Evolutionary conservation across 306 rosid genomes (phyloP).

Genomic region (Casuarina equisetifolia): DNA sequence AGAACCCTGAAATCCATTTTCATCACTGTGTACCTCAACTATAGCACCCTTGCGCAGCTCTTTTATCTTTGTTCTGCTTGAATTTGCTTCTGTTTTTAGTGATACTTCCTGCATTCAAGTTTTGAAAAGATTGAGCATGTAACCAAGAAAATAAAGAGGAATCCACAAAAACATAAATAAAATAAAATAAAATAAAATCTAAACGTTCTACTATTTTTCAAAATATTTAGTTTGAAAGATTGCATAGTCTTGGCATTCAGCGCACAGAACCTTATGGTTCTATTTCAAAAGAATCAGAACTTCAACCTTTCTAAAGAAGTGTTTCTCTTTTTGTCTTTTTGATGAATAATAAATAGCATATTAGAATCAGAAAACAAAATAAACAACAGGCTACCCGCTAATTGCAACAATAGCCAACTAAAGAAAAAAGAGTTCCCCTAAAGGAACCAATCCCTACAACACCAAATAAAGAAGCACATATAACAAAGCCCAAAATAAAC

Average conservation of each 20-base stretch:
- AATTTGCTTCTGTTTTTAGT: constrained; percentile 14
- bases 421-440: too few relatives aligned
- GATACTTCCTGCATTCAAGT: constrained; percentile 16
- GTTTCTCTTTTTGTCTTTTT: neutral
- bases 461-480: too few relatives aligned
- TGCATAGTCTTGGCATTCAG: neutral
- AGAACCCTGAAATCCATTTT: constrained; percentile 72
- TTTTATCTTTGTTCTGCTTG: constrained; percentile 15
- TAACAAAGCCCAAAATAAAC: too few relatives aligned
- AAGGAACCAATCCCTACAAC: too few relatives aligned
- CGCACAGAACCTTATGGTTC: neutral
- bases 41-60: constrained; percentile 35
- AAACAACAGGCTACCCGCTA: too few relatives aligned
- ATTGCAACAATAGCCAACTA: too few relatives aligned
- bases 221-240: neutral
- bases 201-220: neutral
- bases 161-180: neutral
- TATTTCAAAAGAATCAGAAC: neutral
- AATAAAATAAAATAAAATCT: too few relatives aligned
- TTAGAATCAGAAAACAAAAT: too few relatives aligned
- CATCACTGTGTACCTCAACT: constrained; percentile 67
- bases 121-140: neutral
- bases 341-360: too few relatives aligned
- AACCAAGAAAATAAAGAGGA: neutral
- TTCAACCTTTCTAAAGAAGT: neutral